Evolutionary conservation across 2,329 filamentous ascomycete genomes (phyloP).

Genomic region (Xylariales sp.): DNA sequence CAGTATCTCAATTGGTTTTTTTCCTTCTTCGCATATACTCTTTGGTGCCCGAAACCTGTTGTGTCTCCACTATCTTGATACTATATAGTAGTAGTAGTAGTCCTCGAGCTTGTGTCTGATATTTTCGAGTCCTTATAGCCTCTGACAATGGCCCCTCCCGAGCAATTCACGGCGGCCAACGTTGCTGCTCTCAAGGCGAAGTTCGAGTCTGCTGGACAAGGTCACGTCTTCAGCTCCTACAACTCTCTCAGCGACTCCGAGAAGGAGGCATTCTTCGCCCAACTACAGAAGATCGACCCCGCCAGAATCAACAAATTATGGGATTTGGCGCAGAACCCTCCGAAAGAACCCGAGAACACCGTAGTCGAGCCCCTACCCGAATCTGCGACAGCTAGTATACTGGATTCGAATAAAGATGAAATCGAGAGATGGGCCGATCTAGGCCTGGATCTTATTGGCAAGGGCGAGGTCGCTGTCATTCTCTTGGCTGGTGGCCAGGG

Average conservation of each 20-base stretch:
- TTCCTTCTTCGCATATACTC: not conserved
- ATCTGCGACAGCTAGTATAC: conserved; percentile 86
- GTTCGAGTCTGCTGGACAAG: conserved; percentile 80
- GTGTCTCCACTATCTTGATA: not conserved
- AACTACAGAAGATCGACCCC: conserved; percentile 85
- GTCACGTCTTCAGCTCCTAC: conserved; percentile 88
- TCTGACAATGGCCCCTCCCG: conserved; percentile 53
- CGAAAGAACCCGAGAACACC: conserved; percentile 66
- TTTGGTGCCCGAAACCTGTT: not conserved
- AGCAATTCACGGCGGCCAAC: conserved; percentile 71
- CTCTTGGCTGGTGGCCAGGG: conserved; percentile 98
- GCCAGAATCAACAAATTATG: conserved; percentile 88
- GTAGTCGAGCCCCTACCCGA: conserved; percentile 88
- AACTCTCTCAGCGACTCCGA: conserved; percentile 79
- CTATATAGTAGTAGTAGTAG: conserved; percentile 20
- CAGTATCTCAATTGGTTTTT: conserved; percentile 16
- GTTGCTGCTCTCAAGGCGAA: conserved; percentile 75
- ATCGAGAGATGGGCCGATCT: conserved; percentile 86
- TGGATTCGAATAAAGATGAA: conserved; percentile 84
- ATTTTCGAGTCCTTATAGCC: not conserved
- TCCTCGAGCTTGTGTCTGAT: not conserved
- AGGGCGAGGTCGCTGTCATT: conserved; percentile 85
- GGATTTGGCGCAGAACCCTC: conserved; percentile 82
- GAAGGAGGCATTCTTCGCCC: conserved; percentile 81
- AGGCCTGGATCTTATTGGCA: conserved; percentile 81